Conservation (phyloP, 106 monocot genomes). For the Apostasia ramifera region DNA sequence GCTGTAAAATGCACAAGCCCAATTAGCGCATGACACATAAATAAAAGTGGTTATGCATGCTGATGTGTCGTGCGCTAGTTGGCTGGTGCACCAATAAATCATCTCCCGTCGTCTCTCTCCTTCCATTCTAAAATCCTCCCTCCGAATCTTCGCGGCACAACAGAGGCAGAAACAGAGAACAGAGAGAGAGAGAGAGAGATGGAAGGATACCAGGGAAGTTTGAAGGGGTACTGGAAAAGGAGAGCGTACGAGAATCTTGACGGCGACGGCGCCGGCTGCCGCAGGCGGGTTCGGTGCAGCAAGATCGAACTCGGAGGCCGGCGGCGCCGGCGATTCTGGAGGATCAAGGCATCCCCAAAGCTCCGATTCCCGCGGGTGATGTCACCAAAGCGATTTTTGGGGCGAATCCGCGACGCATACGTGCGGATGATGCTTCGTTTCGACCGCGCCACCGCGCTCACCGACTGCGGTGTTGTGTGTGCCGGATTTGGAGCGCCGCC, state of each 20-base stretch:
- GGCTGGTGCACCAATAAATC: background rate
- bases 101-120: background rate
- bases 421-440: slow-evolving; percentile 41
- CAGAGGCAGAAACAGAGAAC: background rate
- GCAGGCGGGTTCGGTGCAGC: background rate
- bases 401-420: slow-evolving; percentile 37
- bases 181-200: background rate
- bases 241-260: slow-evolving; percentile 7
- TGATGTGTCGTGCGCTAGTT: too few species aligned
- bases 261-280: background rate
- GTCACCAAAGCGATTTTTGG: slow-evolving; percentile 30
- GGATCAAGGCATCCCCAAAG: slow-evolving; percentile 16
- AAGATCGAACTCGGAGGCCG: slow-evolving; percentile 14
- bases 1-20: too few species aligned
- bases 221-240: slow-evolving; percentile 34
- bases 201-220: slow-evolving; percentile 6
- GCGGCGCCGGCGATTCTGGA: slow-evolving; percentile 9
- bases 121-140: background rate
- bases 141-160: background rate
- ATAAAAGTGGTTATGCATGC: too few species aligned
- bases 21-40: too few species aligned
- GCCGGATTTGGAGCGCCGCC: too few species aligned
- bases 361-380: slow-evolving; percentile 10
- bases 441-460: slow-evolving; percentile 17
- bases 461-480: background rate